Evolutionary conservation across 768 basidiomycete genomes (phyloP), one percentile per base, ranked within the genome.

Genomic region (Agrocybe pediades): DNA sequence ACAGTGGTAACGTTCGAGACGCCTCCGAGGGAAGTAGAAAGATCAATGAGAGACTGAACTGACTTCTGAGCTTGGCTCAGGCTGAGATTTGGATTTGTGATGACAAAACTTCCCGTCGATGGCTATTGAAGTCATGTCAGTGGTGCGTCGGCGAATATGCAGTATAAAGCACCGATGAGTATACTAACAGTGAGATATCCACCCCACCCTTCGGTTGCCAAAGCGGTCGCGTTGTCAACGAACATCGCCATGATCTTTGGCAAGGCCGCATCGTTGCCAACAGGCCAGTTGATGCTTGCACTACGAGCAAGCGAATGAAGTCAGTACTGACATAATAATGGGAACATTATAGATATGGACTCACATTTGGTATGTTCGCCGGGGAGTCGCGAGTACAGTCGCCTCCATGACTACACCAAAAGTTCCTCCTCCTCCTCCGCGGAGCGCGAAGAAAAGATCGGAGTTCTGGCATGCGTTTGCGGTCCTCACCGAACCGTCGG

Each of bases 381-480:
- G 65, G 15, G 75, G 74, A 1, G 72, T 73, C 3, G 73, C 75
- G 39, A 75, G 65, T 52, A 75, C 66, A 9, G 65, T 60, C 6
- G 60, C 62, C 53, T 67, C 71, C 8, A 75, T 64, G 9, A 78
- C 76, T 42, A 78, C 72, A 21, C 74, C 77, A 46, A 77, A 79
- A 8, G 77, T 79, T 0, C 76, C 75, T 17, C 77, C 77, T n/a
- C 77, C 77, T 45, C 76, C 77, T 42, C 77, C 76, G 30, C 76
- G 72, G 25, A 84, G 72, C n/a, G 81, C 82, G 51, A 73, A 84
- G 67, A 82, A 83, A 0, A 83, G 71, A 64, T 83, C 81, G 46
- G 69, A 50, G 55, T 82, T 79, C 60, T 82, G 74, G 41, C 75
- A 77, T 15, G 68, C 71, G 62, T 81, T 83, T 6, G 69, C 80